phyloP scores from a whole-genome alignment of 176 grass and related monocot genomes.

The Coix lacrymajobi region DNA sequence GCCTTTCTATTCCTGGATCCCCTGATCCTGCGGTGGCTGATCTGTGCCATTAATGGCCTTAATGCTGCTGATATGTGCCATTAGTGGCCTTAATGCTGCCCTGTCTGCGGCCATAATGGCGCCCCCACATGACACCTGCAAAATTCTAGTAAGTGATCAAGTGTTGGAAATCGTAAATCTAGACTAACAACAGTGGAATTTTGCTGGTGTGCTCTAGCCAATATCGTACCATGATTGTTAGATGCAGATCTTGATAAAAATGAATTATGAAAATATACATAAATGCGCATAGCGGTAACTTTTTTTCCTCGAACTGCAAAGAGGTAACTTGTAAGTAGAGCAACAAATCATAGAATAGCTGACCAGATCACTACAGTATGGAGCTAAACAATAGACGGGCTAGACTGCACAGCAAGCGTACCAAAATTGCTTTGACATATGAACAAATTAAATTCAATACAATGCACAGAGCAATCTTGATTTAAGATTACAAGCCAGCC shows the following conservation, averaged over 20 bases:
- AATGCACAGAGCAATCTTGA: neutral
- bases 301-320: neutral
- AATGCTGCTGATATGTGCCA: no score
- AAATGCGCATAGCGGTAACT: neutral
- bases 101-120: no score
- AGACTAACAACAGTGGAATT: neutral
- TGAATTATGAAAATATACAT: neutral
- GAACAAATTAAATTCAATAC: neutral
- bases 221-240: neutral
- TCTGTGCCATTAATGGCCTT: no score
- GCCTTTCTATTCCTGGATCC: no score
- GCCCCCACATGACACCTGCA: no score
- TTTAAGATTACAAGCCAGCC: neutral
- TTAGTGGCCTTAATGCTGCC: no score
- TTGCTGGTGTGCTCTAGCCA: neutral
- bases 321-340: neutral
- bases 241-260: neutral
- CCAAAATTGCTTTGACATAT: neutral
- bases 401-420: neutral
- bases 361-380: neutral
- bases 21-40: no score
- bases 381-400: neutral
- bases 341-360: neutral
- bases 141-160: neutral
- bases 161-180: neutral